phyloP scores from a whole-genome alignment of 2,329 filamentous ascomycete genomes.

The Venturia effusa region DNA sequence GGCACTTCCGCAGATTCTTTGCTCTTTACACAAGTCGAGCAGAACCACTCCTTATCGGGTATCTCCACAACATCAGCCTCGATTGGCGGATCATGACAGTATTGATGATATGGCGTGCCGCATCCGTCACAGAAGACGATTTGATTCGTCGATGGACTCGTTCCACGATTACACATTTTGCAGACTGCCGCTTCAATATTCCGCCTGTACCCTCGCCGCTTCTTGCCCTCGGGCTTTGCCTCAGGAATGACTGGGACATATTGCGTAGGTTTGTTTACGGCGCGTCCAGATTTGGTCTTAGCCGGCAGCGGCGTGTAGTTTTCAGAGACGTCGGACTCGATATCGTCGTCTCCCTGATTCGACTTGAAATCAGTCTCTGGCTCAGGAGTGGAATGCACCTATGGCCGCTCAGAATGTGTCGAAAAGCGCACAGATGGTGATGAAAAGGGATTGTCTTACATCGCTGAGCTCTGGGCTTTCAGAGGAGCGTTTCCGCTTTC shows the following conservation, averaged over 20 bases:
- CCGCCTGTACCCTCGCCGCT: slow-evolving; percentile 46
- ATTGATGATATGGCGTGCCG: slow-evolving; percentile 69
- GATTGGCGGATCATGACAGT: slow-evolving; percentile 68
- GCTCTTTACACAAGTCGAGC: slow-evolving; percentile 27
- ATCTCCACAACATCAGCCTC: slow-evolving; percentile 57
- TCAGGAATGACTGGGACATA: slow-evolving; percentile 47
- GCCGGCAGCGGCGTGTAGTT: slow-evolving; percentile 47
- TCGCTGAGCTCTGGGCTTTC: slow-evolving; percentile 25
- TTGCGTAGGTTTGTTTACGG: slow-evolving; percentile 54
- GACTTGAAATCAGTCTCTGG: slow-evolving; percentile 4
- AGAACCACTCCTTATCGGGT: slow-evolving; percentile 61
- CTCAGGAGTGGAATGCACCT: slow-evolving; percentile 1
- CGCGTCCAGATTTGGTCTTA: slow-evolving; percentile 65
- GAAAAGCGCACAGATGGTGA: not conserved
- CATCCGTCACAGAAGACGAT: slow-evolving; percentile 83
- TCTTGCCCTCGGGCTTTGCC: slow-evolving; percentile 40
- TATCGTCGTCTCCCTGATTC: slow-evolving; percentile 12
- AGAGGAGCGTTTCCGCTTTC: slow-evolving; percentile 27
- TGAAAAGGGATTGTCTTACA: slow-evolving; percentile 17
- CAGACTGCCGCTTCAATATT: slow-evolving; percentile 52
- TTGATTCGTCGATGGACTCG: slow-evolving; percentile 62
- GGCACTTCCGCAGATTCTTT: slow-evolving; percentile 14
- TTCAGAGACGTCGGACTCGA: slow-evolving; percentile 29
- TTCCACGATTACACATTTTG: slow-evolving; percentile 60
- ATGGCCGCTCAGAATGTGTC: slow-evolving; percentile 2